Conservation (phyloP, 2,329 filamentous ascomycete species). For the Chalara sp. region DNA sequence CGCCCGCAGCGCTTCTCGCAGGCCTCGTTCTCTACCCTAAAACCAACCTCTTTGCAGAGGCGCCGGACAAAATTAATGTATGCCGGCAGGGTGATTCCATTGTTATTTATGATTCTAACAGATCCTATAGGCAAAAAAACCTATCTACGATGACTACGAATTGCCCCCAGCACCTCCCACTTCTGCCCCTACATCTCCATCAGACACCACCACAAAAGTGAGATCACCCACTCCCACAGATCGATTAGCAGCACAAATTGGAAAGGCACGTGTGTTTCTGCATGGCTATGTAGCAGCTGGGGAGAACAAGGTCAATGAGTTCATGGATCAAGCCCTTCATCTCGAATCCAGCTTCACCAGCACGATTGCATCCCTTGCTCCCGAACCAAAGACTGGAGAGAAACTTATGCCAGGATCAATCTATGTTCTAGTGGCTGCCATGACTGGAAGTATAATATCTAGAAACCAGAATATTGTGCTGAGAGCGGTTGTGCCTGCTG, state of each 20-base stretch:
- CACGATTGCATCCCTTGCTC: slow-evolving; percentile 83
- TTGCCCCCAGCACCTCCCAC: slow-evolving; percentile 29
- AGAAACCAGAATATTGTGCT: slow-evolving; percentile 83
- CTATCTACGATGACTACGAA: slow-evolving; percentile 73
- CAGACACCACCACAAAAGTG: slow-evolving; percentile 23
- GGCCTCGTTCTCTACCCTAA: slow-evolving; percentile 40
- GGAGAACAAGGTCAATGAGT: slow-evolving; percentile 77
- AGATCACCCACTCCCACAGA: slow-evolving; percentile 74
- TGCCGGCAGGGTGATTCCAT: neutral
- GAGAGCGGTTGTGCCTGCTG: slow-evolving; percentile 67
- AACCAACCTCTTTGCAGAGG: slow-evolving; percentile 41
- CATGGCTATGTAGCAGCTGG: slow-evolving; percentile 67
- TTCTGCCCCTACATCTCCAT: slow-evolving; percentile 13
- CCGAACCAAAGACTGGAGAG: slow-evolving; percentile 78
- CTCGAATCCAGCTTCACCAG: slow-evolving; percentile 86
- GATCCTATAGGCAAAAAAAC: slow-evolving; percentile 45
- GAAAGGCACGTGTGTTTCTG: slow-evolving; percentile 71
- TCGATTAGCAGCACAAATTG: slow-evolving; percentile 77
- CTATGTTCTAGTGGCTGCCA: slow-evolving; percentile 88
- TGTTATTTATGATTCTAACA: slow-evolving; percentile 1
- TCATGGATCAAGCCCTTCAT: slow-evolving; percentile 73
- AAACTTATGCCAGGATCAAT: slow-evolving; percentile 81
- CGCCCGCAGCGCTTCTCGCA: slow-evolving; percentile 35
- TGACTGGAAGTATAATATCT: slow-evolving; percentile 89
- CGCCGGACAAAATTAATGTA: slow-evolving; percentile 23